Evolutionary conservation across 2,329 filamentous ascomycete genomes (phyloP).

Genomic region (Thermothelomyces thermophilus): DNA sequence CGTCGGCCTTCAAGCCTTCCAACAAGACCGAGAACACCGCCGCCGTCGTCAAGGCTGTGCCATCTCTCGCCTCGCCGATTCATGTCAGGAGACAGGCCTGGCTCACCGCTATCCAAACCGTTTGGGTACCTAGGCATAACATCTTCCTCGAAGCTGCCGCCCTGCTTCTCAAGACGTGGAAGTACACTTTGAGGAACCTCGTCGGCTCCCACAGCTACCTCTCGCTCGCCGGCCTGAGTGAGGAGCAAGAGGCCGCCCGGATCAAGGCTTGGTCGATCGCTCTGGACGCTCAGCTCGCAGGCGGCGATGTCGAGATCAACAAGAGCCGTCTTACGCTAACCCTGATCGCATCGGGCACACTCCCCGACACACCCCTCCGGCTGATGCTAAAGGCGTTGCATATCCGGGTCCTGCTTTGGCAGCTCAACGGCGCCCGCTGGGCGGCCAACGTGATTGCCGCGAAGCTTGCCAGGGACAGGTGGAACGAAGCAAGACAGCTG

Average conservation of each 20-base stretch:
- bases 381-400: slow-evolving; percentile 92
- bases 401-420: slow-evolving; percentile 82
- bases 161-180: slow-evolving; percentile 70
- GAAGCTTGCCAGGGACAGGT: slow-evolving; percentile 67
- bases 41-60: slow-evolving; percentile 47
- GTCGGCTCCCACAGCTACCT: slow-evolving; percentile 74
- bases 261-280: slow-evolving; percentile 92
- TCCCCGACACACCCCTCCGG: slow-evolving; percentile 73
- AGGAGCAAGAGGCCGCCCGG: slow-evolving; percentile 78
- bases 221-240: slow-evolving; percentile 68
- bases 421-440: slow-evolving; percentile 58
- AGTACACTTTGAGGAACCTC: slow-evolving; percentile 71
- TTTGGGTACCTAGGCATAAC: slow-evolving; percentile 83
- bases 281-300: slow-evolving; percentile 84
- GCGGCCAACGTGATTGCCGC: slow-evolving; percentile 57
- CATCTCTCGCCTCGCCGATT: slow-evolving; percentile 73
- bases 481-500: slow-evolving; percentile 71
- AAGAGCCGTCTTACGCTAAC: slow-evolving; percentile 80
- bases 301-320: slow-evolving; percentile 84
- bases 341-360: slow-evolving; percentile 77
- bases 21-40: slow-evolving; percentile 32
- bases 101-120: slow-evolving; percentile 87
- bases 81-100: slow-evolving; percentile 82
- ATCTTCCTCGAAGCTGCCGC: slow-evolving; percentile 82
- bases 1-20: slow-evolving; percentile 44